phyloP scores from a whole-genome alignment of 2,329 filamentous ascomycete species.

The Fusarium gaditjirri region DNA sequence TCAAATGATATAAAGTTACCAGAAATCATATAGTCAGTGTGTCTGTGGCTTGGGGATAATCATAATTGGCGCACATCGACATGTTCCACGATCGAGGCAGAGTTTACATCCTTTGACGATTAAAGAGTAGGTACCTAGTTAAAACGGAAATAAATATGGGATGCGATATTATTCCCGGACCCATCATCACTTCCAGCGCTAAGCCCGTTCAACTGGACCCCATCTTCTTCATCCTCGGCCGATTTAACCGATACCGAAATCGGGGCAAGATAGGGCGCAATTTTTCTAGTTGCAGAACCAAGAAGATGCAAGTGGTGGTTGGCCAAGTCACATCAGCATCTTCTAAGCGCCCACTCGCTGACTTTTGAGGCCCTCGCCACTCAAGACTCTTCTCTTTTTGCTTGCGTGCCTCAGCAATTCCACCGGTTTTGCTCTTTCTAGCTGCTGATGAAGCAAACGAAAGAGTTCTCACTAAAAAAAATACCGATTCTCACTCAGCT shows the following conservation, averaged over 20 bases:
- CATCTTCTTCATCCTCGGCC: slow-evolving; percentile 11
- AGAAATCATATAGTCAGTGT: too few relatives aligned
- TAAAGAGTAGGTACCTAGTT: not conserved
- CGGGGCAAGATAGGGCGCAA: slow-evolving; percentile 6
- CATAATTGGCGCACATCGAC: not conserved
- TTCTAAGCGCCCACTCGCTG: slow-evolving; percentile 21
- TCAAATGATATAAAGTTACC: not conserved
- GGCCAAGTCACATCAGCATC: slow-evolving; percentile 16
- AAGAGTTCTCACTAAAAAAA: not conserved
- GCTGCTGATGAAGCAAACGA: slow-evolving; percentile 14
- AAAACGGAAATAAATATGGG: accelerated
- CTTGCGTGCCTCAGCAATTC: slow-evolving; percentile 22
- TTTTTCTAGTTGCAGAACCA: slow-evolving; percentile 34
- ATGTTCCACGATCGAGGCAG: not conserved
- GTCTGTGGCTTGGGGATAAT: not conserved
- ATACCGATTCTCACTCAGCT: not conserved
- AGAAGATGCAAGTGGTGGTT: slow-evolving; percentile 32
- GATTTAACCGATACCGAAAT: slow-evolving; percentile 28
- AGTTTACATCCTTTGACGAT: not conserved
- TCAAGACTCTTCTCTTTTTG: slow-evolving; percentile 3
- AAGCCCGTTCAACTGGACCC: not conserved
- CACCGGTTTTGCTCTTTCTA: not conserved
- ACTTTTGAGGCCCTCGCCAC: slow-evolving; percentile 35
- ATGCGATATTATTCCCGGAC: not conserved
- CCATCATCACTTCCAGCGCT: not conserved